A percentile compares a stretch with the other conserved stretches of the same genome.
These are phyloP conservation scores for Penicillium sp. DNA, from an alignment of 2,329 filamentous ascomycete species.

Conservation along the genomic window DNA sequence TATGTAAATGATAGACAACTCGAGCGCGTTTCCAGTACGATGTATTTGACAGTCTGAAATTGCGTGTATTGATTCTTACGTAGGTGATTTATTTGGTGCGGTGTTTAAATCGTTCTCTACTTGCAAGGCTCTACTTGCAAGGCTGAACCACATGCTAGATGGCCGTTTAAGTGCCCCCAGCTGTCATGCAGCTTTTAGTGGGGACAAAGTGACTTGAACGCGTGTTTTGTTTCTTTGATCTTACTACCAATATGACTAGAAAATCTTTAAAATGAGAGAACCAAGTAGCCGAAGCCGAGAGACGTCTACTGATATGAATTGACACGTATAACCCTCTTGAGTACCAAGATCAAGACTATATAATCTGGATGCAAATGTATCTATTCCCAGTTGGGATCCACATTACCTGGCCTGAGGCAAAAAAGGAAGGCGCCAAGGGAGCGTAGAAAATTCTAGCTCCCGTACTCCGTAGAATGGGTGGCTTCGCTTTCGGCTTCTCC, in stretches of 20 bases:
- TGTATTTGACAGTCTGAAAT: not conserved
- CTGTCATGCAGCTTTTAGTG: not conserved
- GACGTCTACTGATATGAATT: not conserved
- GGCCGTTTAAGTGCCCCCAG: not conserved
- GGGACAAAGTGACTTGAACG: constrained; percentile 1
- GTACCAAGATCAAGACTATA: not conserved
- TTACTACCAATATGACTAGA: accelerated
- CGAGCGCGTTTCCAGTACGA: not conserved
- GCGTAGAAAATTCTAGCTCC: not conserved
- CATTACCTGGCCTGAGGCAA: not conserved
- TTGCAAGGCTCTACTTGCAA: not conserved
- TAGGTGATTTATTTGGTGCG: not conserved
- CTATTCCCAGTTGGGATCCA: not conserved
- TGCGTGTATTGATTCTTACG: not conserved
- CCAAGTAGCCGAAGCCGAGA: accelerated
- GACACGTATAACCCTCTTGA: not conserved
- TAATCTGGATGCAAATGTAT: not conserved
- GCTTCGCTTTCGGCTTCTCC: not conserved
- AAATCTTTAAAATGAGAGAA: accelerated
- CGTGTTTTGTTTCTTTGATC: constrained; percentile 5
- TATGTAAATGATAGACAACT: not conserved
- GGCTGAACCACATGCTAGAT: not conserved
- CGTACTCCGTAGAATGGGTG: not conserved
- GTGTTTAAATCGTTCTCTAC: too few species aligned
- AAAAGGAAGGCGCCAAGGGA: not conserved